Evolutionary conservation across 371 early-diverging fungal genomes (phyloP).

Genomic region (Paraphysoderma sedebokerense): DNA sequence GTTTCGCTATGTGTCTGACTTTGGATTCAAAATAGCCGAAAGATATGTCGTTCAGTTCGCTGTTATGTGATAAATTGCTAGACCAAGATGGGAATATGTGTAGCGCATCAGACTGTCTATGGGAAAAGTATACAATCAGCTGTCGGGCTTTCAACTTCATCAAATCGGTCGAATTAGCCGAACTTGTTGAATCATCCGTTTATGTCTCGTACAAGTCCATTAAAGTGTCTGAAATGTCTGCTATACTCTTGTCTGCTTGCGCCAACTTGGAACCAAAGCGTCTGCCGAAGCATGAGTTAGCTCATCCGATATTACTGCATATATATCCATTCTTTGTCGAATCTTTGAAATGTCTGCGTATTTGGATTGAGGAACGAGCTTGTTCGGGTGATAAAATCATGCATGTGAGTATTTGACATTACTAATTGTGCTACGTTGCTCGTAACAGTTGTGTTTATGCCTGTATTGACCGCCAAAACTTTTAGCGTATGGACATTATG

Average conservation of each 20-base stretch:
- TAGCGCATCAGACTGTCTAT: neutral
- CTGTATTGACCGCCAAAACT: neutral
- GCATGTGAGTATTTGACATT: slow-evolving; percentile 1
- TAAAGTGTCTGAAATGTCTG: slow-evolving; percentile 23
- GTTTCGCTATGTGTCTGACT: too few relatives aligned
- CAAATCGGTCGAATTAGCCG: slow-evolving; percentile 15
- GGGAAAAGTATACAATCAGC: slow-evolving; percentile 4
- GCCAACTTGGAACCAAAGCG: slow-evolving; percentile 21
- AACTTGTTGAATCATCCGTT: slow-evolving; percentile 13
- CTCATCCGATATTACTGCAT: slow-evolving; percentile 23
- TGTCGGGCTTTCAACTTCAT: slow-evolving; percentile 14
- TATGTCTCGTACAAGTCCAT: slow-evolving; percentile 12
- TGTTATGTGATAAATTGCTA: too few relatives aligned
- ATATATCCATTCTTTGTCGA: slow-evolving; percentile 24
- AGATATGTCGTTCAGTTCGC: too few relatives aligned
- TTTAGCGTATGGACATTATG: slow-evolving; percentile 13
- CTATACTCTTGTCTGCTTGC: slow-evolving; percentile 32
- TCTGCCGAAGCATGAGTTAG: slow-evolving; percentile 24
- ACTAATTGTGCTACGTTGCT: neutral
- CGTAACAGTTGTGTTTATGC: neutral
- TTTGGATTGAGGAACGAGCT: slow-evolving; percentile 16
- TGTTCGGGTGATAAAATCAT: slow-evolving; percentile 7
- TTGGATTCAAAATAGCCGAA: too few relatives aligned
- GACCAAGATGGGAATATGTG: too few relatives aligned
- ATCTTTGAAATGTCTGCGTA: slow-evolving; percentile 10